phyloP scores from a whole-genome alignment of 306 rosid genomes.

The Leucaena leucocephala region DNA sequence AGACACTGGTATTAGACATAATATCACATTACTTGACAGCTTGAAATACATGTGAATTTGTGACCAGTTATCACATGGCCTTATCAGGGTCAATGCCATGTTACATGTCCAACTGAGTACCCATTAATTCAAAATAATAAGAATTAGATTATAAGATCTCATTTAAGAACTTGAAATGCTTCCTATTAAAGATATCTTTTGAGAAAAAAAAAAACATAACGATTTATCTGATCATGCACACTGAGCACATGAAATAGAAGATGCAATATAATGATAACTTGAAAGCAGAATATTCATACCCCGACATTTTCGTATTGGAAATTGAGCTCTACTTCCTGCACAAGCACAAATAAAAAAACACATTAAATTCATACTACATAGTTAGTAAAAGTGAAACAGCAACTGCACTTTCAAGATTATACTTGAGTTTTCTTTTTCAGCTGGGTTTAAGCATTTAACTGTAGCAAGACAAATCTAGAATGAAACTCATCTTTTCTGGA shows the following conservation, averaged over 20 bases:
- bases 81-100: not conserved
- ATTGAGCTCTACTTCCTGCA: slow-evolving; percentile 41
- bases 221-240: not conserved
- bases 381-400: not conserved
- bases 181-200: not conserved
- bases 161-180: not conserved
- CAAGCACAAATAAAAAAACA: slow-evolving; percentile 1
- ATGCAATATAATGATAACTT: not conserved
- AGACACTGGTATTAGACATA: not conserved
- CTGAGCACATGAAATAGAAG: not conserved
- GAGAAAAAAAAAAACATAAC: not conserved
- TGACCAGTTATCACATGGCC: not conserved
- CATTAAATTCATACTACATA: not conserved
- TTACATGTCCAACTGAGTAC: not conserved
- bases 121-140: not conserved
- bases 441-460: not conserved
- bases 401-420: not conserved
- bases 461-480: not conserved
- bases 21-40: not conserved
- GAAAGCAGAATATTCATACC: slow-evolving; percentile 36
- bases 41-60: not conserved
- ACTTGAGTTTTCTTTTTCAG: not conserved
- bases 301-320: slow-evolving; percentile 38
- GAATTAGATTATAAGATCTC: not conserved
- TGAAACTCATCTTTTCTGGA: no score